Percentiles rank a stretch among this genome's conserved stretches.
Conservation (phyloP, 2,329 filamentous ascomycete species). For the Coniella vitis region DNA sequence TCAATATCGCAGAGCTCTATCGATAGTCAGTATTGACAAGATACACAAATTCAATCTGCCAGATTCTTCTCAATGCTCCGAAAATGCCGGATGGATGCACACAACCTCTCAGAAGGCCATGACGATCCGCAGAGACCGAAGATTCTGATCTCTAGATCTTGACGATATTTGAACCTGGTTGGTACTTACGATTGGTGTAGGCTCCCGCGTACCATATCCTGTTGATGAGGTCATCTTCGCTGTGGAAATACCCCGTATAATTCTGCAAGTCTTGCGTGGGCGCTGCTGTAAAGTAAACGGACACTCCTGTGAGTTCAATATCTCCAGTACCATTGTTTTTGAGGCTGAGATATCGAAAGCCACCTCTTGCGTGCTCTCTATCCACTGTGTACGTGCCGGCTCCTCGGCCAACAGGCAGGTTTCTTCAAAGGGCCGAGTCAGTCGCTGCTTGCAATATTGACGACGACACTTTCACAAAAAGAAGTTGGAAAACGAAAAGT, state of each 20-base stretch:
- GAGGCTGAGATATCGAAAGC: slow-evolving; percentile 34
- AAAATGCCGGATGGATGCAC: no score
- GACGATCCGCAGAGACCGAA: no score
- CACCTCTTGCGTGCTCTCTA: slow-evolving; percentile 28
- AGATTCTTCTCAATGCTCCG: no score
- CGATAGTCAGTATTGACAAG: no score
- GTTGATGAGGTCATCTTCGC: slow-evolving; percentile 42
- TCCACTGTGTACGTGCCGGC: slow-evolving; percentile 20
- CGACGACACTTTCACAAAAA: no score
- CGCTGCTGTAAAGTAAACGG: slow-evolving; percentile 34
- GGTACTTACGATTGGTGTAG: slow-evolving; percentile 37
- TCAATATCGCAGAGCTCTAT: slow-evolving; percentile 28
- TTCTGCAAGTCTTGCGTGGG: slow-evolving; percentile 39
- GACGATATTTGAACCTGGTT: no score
- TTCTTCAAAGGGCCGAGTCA: neutral
- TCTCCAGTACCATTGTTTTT: slow-evolving; percentile 19
- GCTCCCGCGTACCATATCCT: slow-evolving; percentile 50
- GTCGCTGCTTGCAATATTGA: no score
- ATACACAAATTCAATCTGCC: no score
- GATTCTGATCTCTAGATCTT: no score
- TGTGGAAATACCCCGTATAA: slow-evolving; percentile 48
- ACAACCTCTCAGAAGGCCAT: no score
- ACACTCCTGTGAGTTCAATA: slow-evolving; percentile 28
- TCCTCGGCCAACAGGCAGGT: slow-evolving; percentile 7
- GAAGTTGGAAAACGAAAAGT: neutral